A percentile compares a stretch with the other conserved stretches of the same genome.
Conservation (phyloP, 257 asterid species). For the Solanum pennellii region DNA sequence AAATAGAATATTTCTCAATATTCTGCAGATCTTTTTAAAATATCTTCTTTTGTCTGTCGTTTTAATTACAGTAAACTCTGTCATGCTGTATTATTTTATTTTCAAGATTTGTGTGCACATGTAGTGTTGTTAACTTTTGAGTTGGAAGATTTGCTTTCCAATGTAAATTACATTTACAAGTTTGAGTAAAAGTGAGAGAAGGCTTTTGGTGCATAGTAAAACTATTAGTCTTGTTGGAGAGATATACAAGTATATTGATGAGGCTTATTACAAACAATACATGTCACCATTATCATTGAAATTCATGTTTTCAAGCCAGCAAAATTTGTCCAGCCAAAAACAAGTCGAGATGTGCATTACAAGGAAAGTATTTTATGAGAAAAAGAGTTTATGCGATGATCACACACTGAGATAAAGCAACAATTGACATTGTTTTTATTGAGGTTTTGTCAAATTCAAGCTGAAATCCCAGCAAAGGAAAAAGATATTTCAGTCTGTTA, state of each 20-base stretch:
- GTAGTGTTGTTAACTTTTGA: neutral
- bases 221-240: neutral
- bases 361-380: neutral
- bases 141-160: neutral
- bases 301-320: neutral
- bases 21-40: neutral
- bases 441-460: slow-evolving; percentile 1
- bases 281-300: no score
- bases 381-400: neutral
- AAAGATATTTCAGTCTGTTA: neutral
- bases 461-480: no score
- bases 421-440: neutral
- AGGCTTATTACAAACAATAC: no score
- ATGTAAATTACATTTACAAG: neutral
- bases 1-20: neutral
- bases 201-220: neutral
- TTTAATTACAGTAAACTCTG: neutral
- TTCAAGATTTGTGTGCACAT: neutral
- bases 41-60: neutral
- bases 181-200: neutral
- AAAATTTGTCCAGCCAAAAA: neutral
- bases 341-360: neutral
- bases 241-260: no score
- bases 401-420: neutral
- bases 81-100: neutral